Conservation (phyloP, 2,329 filamentous ascomycete genomes). For the Mariannaea elegans region DNA sequence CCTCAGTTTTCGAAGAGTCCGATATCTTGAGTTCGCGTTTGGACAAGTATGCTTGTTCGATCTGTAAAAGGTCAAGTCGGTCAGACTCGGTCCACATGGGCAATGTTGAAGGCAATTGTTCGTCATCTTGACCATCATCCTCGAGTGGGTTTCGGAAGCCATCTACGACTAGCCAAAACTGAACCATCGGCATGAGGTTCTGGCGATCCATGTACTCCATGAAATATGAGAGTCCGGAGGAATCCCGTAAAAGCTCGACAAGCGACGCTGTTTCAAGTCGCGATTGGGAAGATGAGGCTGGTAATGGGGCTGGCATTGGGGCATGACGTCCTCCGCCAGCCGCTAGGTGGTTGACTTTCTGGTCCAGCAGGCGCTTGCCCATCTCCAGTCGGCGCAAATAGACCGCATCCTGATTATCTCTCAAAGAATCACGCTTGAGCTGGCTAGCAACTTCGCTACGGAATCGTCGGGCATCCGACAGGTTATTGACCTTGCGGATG, state of each 20-base stretch:
- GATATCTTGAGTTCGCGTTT: slow-evolving; percentile 83
- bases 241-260: slow-evolving; percentile 86
- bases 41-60: slow-evolving; percentile 87
- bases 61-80: slow-evolving; percentile 86
- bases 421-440: slow-evolving; percentile 81
- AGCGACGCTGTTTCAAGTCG: slow-evolving; percentile 79
- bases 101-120: slow-evolving; percentile 67
- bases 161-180: slow-evolving; percentile 98
- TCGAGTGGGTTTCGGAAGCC: slow-evolving; percentile 95
- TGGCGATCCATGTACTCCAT: slow-evolving; percentile 99
- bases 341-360: slow-evolving; percentile 84
- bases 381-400: slow-evolving; percentile 92
- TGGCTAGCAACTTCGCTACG: slow-evolving; percentile 93
- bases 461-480: slow-evolving; percentile 92
- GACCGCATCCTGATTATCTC: slow-evolving; percentile 82
- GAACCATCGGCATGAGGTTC: slow-evolving; percentile 85
- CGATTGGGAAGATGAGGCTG: slow-evolving; percentile 56
- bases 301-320: slow-evolving; percentile 33
- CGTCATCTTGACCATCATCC: slow-evolving; percentile 73
- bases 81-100: slow-evolving; percentile 84
- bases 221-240: slow-evolving; percentile 93
- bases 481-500: slow-evolving; percentile 86
- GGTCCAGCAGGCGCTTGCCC: slow-evolving; percentile 88
- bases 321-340: slow-evolving; percentile 65
- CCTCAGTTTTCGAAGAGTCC: slow-evolving; percentile 71